Evolutionary conservation across 345 rosid species (phyloP).

Genomic region (Cardamine chenopodiifolia): DNA sequence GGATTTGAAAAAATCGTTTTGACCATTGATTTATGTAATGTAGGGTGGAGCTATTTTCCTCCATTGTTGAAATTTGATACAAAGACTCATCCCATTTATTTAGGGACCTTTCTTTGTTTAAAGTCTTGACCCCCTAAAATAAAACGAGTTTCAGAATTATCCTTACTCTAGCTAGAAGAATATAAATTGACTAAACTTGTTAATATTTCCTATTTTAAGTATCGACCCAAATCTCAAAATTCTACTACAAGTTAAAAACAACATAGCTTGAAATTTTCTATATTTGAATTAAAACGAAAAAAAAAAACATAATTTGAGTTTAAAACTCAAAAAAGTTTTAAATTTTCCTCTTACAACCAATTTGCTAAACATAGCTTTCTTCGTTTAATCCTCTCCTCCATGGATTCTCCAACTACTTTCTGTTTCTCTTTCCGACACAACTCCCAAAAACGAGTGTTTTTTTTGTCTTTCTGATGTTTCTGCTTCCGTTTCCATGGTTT

Average conservation of each 20-base stretch:
- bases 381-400: conserved; percentile 38
- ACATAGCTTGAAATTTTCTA: neutral
- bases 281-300: neutral
- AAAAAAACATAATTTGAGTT: neutral
- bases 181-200: conserved; percentile 29
- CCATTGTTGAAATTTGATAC: conserved; percentile 43
- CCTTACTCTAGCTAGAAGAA: conserved; percentile 32
- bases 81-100: conserved; percentile 32
- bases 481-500: conserved; percentile 38
- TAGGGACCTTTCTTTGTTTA: conserved; percentile 42
- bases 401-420: conserved; percentile 21
- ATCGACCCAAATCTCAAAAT: neutral
- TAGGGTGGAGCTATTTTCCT: conserved; percentile 38
- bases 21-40: conserved; percentile 41
- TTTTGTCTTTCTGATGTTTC: conserved; percentile 27
- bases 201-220: conserved; percentile 21
- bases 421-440: conserved; percentile 43
- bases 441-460: conserved; percentile 16
- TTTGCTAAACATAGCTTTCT: conserved; percentile 37
- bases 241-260: neutral
- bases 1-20: conserved; percentile 22
- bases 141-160: conserved; percentile 28
- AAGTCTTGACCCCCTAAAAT: conserved; percentile 26
- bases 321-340: neutral
- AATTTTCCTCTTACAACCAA: conserved; percentile 11